These are phyloP conservation scores for Exsudoporus frostii DNA, from an alignment of 768 basidiomycete genomes.

Conservation along the genomic window DNA sequence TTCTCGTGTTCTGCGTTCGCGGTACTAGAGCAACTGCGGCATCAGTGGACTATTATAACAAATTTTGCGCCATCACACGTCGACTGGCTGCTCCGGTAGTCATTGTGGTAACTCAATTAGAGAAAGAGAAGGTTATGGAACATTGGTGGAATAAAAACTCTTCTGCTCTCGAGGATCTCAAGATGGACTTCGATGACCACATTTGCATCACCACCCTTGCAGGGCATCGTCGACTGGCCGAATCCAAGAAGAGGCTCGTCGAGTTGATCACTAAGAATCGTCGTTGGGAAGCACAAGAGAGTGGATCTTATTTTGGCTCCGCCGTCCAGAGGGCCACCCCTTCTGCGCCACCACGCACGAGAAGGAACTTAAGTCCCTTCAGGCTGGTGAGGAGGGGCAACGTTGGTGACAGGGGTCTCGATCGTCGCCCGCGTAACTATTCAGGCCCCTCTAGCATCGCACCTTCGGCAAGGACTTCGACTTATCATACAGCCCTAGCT, in stretches of 20 bases:
- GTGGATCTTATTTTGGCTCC: conserved; percentile 13
- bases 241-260: conserved; percentile 15
- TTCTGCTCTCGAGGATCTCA: conserved; percentile 15
- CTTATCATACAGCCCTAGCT: conserved; percentile 6
- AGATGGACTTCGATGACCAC: conserved; percentile 35
- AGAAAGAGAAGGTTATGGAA: conserved; percentile 26
- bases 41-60: conserved; percentile 30
- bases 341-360: not conserved
- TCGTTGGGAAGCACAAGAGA: conserved; percentile 5
- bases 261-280: conserved; percentile 9
- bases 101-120: conserved; percentile 37
- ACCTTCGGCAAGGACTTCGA: not conserved
- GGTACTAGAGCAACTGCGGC: conserved; percentile 32
- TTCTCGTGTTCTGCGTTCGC: conserved; percentile 39
- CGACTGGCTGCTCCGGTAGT: conserved; percentile 34
- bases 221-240: conserved; percentile 1
- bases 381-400: not conserved
- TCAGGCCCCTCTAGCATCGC: not conserved
- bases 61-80: conserved; percentile 37
- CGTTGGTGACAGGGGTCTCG: not conserved
- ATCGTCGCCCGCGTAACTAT: not conserved
- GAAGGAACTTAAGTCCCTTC: not conserved
- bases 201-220: conserved; percentile 37
- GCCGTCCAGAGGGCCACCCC: not conserved
- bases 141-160: conserved; percentile 33